Percentiles rank a stretch among this genome's conserved stretches.
These are phyloP conservation scores for Rhizopus stolonifer DNA, from an alignment of 371 early-diverging fungal species.

Conservation along the genomic window DNA sequence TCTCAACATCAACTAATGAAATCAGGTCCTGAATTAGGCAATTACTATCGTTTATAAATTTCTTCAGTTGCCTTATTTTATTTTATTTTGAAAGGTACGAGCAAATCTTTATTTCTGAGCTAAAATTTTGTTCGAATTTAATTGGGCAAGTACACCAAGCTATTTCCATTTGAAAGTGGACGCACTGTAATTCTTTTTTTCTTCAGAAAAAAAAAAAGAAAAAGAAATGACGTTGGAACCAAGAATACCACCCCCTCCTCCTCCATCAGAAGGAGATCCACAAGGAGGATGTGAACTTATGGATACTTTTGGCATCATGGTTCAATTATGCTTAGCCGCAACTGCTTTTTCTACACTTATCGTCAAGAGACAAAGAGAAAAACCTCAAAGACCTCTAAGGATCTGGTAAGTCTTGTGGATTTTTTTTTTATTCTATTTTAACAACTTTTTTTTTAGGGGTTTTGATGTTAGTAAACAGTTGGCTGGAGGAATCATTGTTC, in stretches of 20 bases:
- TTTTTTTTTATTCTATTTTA: not conserved
- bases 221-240: constrained; percentile 13
- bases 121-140: too few relatives aligned
- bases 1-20: too few relatives aligned
- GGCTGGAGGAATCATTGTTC: constrained; percentile 63
- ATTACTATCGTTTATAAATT: too few relatives aligned
- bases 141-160: too few relatives aligned
- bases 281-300: constrained; percentile 55
- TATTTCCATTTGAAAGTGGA: too few relatives aligned
- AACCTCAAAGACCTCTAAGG: constrained; percentile 59
- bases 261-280: constrained; percentile 28
- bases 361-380: constrained; percentile 59
- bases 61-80: too few relatives aligned
- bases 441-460: constrained; percentile 38
- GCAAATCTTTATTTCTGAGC: too few relatives aligned
- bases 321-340: constrained; percentile 61
- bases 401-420: constrained; percentile 52
- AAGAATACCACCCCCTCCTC: constrained; percentile 14
- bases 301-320: constrained; percentile 64
- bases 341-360: constrained; percentile 65
- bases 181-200: constrained; percentile 2
- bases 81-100: too few relatives aligned
- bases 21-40: too few relatives aligned
- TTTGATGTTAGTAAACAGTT: constrained; percentile 69
- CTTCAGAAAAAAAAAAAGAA: not conserved